phyloP scores from a whole-genome alignment of 768 basidiomycete species.

The Phylloporus sp. region DNA sequence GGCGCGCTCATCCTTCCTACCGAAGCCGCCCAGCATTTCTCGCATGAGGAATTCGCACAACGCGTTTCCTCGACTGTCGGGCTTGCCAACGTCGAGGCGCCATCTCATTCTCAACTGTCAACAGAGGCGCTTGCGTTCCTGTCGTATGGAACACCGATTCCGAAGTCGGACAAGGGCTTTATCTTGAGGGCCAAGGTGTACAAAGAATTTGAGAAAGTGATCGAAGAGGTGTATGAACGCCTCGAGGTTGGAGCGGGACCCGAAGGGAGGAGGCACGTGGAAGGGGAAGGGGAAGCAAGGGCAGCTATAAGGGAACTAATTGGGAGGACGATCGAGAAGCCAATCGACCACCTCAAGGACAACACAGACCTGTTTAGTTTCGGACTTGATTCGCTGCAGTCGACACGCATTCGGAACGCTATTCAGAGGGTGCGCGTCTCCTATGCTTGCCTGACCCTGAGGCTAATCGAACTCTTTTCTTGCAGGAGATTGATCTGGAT shows the following conservation, averaged over 20 bases:
- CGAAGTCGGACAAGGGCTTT: slow-evolving; percentile 48
- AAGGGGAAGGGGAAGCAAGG: slow-evolving; percentile 10
- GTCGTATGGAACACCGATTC: slow-evolving; percentile 45
- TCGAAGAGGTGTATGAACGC: slow-evolving; percentile 37
- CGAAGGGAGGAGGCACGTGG: slow-evolving; percentile 15
- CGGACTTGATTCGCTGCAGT: slow-evolving; percentile 54
- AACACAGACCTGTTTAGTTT: slow-evolving; percentile 42
- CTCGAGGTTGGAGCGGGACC: slow-evolving; percentile 39
- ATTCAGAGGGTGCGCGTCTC: slow-evolving; percentile 43
- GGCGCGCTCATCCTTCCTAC: no score
- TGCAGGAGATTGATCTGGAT: slow-evolving; percentile 15
- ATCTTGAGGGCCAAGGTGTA: slow-evolving; percentile 50
- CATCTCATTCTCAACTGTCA: slow-evolving; percentile 48
- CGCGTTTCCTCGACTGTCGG: slow-evolving; percentile 43
- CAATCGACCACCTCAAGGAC: slow-evolving; percentile 15
- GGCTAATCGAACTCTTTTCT: no score
- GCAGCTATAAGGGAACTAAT: slow-evolving; percentile 15
- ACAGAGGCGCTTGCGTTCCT: slow-evolving; percentile 50
- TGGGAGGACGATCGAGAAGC: slow-evolving; percentile 18
- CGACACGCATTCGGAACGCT: slow-evolving; percentile 47
- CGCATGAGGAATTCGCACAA: slow-evolving; percentile 26
- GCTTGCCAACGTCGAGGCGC: slow-evolving; percentile 47
- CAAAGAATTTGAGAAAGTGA: slow-evolving; percentile 44
- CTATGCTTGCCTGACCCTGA: not conserved
- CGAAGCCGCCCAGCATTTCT: not conserved